Base-by-base conservation (phyloP, 371 early-diverging fungal genomes). In the Zopfochytrium polystomum region DNA sequence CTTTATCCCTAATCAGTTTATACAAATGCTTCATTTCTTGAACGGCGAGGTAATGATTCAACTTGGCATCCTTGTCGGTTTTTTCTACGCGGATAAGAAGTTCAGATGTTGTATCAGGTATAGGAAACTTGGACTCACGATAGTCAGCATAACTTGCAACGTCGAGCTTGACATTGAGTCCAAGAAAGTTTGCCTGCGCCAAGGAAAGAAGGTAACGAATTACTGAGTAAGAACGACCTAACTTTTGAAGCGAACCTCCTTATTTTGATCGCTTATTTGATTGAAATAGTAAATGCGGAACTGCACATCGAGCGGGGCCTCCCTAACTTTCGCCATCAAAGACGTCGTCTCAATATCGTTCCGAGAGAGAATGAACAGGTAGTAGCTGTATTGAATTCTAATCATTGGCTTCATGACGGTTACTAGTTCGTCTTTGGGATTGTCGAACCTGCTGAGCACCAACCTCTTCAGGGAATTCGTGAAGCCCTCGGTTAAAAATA, bases 51-150 rank as follows among this genome's bases (percentile, higher is more conserved):
- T 47, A 61, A 42, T 66, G 66, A 33, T 66, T 46, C 5, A 66
- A n/a, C 43, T 66, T 66, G 3, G 66, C 66, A 23, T 60, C 66
- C 18, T 26, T n/a, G 26, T 66, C 57, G 18, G 51, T 47, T 38
- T 66, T 66, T 43, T 60, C 31, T n/a, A n/a, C n/a, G n/a, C n/a
- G n/a, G n/a, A n/a, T n/a, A n/a, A n/a, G n/a, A n/a, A n/a, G n/a
- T n/a, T n/a, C n/a, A n/a, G n/a, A n/a, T n/a, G n/a, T n/a, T n/a
- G n/a, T n/a, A n/a, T n/a, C n/a, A n/a, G n/a, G n/a, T n/a, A n/a
- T n/a, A n/a, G n/a, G n/a, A n/a, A n/a, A n/a, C n/a, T n/a, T n/a
- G n/a, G n/a, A n/a, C n/a, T n/a, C n/a, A n/a, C n/a, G 58, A 33
- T 27, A 55, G 27, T 66, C 66, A 7, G 66, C 66, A 27, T 56